Base-by-base conservation (phyloP, 208 protist genomes). In the Trypanosoma avium region DNA sequence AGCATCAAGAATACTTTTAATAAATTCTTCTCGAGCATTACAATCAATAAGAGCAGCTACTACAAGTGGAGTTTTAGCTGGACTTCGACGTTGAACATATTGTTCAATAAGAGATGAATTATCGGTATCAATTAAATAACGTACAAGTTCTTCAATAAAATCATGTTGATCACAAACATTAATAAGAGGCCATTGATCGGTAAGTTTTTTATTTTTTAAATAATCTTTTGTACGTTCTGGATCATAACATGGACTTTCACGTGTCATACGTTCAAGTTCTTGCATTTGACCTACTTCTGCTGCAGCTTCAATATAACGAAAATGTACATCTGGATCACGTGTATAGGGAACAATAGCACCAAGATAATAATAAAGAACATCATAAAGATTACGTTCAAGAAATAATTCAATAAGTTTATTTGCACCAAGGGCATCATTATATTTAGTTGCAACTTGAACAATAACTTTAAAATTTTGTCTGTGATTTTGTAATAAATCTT, bases 301-400 rank as follows among this genome's bases (percentile, higher is more conserved):
- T 0, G 98, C 97, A 0, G 99, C 98, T 82, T 99, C 93, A 73
- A 99, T 99, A 87, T 99, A 99, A 82, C 99, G 98, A 85, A 99
- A 99, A 82, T 99, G 98, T 29, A 99, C 97, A 54, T 99, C 97
- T 35, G 97, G 61, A 49, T 99, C 98, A 43, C 97, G 77, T 6
- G 88, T 93, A 76, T 97, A 98, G 29, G 95, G 92, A 3, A 99
- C 97, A 40, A 99, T 86, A 46, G 92, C 86, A 61, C 97, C 97
- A 52, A 99, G 90, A 86, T 98, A 99, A 82, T 97, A 99, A 79
- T 95, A 97, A 13, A 96, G 74, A 46, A 96, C 97, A 56, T 99
- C 97, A 73, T 94, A 99, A 55, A 93, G 70, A 74, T 98, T 97
- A 60, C 95, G 92, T 57, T 93, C 85, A 57, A 99, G 88, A 69